These are phyloP conservation scores for Odontarrhena argentea DNA, from an alignment of 345 rosid species.

Conservation along the genomic window DNA sequence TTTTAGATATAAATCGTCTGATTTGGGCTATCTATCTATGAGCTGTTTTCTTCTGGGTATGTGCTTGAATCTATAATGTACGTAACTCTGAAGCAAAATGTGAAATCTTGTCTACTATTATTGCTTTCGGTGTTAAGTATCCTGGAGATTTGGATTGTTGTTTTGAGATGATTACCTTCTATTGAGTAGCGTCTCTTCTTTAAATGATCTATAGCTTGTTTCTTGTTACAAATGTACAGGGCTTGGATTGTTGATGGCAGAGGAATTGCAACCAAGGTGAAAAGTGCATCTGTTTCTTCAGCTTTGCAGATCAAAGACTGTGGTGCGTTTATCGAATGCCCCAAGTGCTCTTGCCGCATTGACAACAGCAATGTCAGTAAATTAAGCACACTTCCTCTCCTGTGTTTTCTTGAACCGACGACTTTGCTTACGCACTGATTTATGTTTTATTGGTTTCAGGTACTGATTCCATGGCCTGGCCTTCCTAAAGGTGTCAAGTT, in stretches of 20 bases:
- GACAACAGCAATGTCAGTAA: slow-evolving; percentile 81
- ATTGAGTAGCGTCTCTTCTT: slow-evolving; percentile 5
- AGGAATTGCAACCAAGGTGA: slow-evolving; percentile 76
- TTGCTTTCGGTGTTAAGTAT: too few relatives aligned
- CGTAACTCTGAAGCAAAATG: background rate
- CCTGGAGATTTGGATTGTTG: background rate
- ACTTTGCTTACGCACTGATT: background rate
- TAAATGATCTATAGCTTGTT: background rate
- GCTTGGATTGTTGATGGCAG: slow-evolving; percentile 76
- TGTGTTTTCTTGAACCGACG: slow-evolving; percentile 5
- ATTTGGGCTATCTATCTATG: background rate
- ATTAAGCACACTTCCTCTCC: background rate
- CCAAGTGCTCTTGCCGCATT: slow-evolving; percentile 64
- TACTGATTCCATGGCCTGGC: slow-evolving; percentile 74
- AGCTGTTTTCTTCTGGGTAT: background rate
- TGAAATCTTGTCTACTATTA: too few relatives aligned
- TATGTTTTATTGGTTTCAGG: slow-evolving; percentile 46
- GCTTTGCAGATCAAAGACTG: slow-evolving; percentile 58
- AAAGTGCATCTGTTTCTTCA: slow-evolving; percentile 54
- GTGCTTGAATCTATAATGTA: slow-evolving; percentile 2
- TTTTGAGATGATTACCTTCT: background rate
- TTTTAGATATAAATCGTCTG: background rate
- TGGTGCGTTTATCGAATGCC: slow-evolving; percentile 75
- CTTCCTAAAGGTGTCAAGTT: slow-evolving; percentile 93
- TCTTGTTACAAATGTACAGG: slow-evolving; percentile 49